Base-by-base conservation (phyloP, 2,329 filamentous ascomycete species). In the Aspergillus fumigatus region DNA sequence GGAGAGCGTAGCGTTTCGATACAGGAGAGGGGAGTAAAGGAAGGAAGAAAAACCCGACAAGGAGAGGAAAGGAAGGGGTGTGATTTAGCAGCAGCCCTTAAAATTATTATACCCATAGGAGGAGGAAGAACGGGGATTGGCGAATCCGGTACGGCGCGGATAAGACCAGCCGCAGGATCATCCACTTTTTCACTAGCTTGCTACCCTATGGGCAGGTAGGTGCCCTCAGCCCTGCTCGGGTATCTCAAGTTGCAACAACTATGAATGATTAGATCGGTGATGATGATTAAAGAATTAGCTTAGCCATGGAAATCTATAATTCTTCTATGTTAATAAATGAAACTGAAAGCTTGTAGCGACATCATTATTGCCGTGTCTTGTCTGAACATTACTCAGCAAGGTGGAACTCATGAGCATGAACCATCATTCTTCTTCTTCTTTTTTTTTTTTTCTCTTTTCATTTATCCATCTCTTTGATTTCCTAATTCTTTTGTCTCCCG, bases 81-180 rank as follows among this genome's bases (percentile, higher is more conserved):
- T 17, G 32, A 32, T 32, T 32, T 32, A 32, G 4, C 6, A 32
- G 29, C 29, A 38, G 32, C 2, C 17, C n/a, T 45, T 19, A 45
- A 19, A 19, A 19, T 45, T 45, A 11, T 45, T 45, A 23, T 45
- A 38, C 14, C 32, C 10, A 41, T 45, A 26, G 45, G 45, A 41
- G 17, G 50, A 45, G 57, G 51, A 35, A 38, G 32, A 38, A 38
- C 14, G 7, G 2, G 2, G 32, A 38, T 38, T 38, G 32, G 38
- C 50, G 50, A 54, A 49, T 51, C 48, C 56, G 60, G 56, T 58
- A 61, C 48, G 54, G 59, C 59, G 56, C 55, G 60, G 60, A 62
- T 58, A 35, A 51, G 53, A 51, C 21, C 19, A 45, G 41, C 41
- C 41, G 41, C 8, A 45, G 21, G 41, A 19, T 21, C 41, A 23